These are phyloP conservation scores for Plantago rigida DNA, from an alignment of 305 asterid genomes.

Conservation along the genomic window DNA sequence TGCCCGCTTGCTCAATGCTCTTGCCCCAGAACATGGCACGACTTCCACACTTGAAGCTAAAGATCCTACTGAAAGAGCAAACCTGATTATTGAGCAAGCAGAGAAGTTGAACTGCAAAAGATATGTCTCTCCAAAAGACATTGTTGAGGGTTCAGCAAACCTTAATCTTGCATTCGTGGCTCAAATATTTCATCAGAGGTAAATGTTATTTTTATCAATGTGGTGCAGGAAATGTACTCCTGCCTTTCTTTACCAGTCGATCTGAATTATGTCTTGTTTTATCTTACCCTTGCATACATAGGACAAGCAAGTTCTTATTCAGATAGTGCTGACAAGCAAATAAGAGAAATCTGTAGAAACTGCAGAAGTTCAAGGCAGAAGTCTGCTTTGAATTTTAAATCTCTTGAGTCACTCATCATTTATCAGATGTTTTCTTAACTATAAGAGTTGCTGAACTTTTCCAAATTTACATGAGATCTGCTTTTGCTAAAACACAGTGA, in stretches of 20 bases:
- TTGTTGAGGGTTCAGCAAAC: slow-evolving; percentile 59
- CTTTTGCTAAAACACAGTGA: no score
- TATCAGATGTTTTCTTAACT: no score
- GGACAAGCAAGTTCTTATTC: no score
- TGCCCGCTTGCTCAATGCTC: slow-evolving; percentile 79
- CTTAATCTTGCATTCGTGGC: slow-evolving; percentile 71
- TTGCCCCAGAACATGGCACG: slow-evolving; percentile 77
- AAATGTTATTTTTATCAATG: slow-evolving; percentile 14
- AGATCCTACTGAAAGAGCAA: slow-evolving; percentile 79
- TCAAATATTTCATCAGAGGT: slow-evolving; percentile 65
- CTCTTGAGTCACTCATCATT: no score
- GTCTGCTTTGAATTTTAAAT: no score
- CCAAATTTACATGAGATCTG: no score
- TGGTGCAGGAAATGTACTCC: slow-evolving; percentile 2
- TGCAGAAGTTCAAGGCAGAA: no score
- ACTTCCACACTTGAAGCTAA: slow-evolving; percentile 44
- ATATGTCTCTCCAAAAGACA: slow-evolving; percentile 55
- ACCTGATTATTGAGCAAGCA: slow-evolving; percentile 76
- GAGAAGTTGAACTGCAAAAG: slow-evolving; percentile 59
- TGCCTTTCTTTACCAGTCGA: not conserved
- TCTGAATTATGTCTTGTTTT: no score
- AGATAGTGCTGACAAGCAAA: no score
- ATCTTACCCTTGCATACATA: no score
- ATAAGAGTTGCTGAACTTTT: no score
- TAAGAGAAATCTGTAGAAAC: no score